phyloP scores from a whole-genome alignment of 352 stramenopile species.

The Phytophthora kernoviae region DNA sequence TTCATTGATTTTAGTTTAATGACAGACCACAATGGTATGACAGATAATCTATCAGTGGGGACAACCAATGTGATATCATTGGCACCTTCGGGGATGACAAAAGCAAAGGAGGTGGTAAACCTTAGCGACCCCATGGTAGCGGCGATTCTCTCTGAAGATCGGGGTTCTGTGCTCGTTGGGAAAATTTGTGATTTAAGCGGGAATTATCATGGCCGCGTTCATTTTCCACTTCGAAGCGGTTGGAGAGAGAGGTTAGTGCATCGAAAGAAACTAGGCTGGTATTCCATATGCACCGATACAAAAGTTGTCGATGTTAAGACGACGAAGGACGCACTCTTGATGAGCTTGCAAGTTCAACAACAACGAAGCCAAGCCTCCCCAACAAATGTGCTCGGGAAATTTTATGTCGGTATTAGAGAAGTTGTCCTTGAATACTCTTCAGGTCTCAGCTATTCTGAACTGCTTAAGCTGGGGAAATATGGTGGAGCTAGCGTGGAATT shows the following conservation, averaged over 20 bases:
- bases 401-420: slow-evolving; percentile 27
- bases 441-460: slow-evolving; percentile 3
- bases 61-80: slow-evolving; percentile 14
- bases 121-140: slow-evolving; percentile 28
- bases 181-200: slow-evolving; percentile 26
- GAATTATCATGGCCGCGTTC: slow-evolving; percentile 21
- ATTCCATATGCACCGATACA: slow-evolving; percentile 11
- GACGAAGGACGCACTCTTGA: slow-evolving; percentile 21
- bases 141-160: slow-evolving; percentile 6
- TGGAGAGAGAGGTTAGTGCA: slow-evolving; percentile 28
- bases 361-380: not conserved
- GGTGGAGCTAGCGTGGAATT: slow-evolving; percentile 22
- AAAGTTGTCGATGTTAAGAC: not conserved
- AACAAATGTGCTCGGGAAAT: slow-evolving; percentile 9
- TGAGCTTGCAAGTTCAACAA: slow-evolving; percentile 21
- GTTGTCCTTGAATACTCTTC: slow-evolving; percentile 6
- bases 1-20: slow-evolving; percentile 27
- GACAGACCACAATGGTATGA: not conserved
- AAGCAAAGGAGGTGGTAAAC: slow-evolving; percentile 25
- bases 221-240: slow-evolving; percentile 37
- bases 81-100: slow-evolving; percentile 12
- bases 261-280: slow-evolving; percentile 17
- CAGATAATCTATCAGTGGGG: slow-evolving; percentile 16
- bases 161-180: slow-evolving; percentile 21
- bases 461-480: slow-evolving; percentile 19